Evolutionary conservation across 2,329 filamentous ascomycete genomes (phyloP), one percentile per base, ranked within the genome.

Genomic region (Penicillium psychrosexuale): DNA sequence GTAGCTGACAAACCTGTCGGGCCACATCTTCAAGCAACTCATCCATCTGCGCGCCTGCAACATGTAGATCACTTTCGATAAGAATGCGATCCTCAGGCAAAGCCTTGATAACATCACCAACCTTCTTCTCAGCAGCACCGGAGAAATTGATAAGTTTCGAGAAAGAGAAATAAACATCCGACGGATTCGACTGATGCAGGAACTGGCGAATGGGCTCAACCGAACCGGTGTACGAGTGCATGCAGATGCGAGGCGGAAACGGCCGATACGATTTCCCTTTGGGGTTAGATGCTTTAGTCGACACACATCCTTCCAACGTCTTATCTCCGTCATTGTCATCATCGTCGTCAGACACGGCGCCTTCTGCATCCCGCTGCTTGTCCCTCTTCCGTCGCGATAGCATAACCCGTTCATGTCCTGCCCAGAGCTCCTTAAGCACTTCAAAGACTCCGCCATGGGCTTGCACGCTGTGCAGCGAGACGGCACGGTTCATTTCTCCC

Each of bases 201-300:
- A 96, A 97, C 70, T 91, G 91, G 61, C 83, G 86, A 36, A 97
- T 75, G 31, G 87, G 82, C 53, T 94, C 86, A 11, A 84, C 79
- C 6, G 87, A 82, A 0, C 91, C 93, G 45, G 89, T 95, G 73
- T 91, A 99, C 0, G 92, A 97, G 73, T 99, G 94, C 56, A 99
- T 83, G 68, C 94, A 99, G 69, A 97, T 87, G 8, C 92, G 80
- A 0, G 92, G 91, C 4, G 94, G 92, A 63, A 88, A 97, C 0
- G 89, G 87, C 56, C 81, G 85, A 1, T 78, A 63, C 6, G 39
- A 31, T 27, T 53, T 30, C 12, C 53, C 47, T 15, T 36, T 31
- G 11, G 11, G 38, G 19, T 12, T 19, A 22, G 30, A 24, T 19
- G 53, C 6, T 13, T 27, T 17, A 15, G 27, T 33, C 1, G 28